Percentiles rank a stretch among this genome's conserved stretches.
Evolutionary conservation across 2,329 filamentous ascomycete genomes (phyloP).

Genomic region (Ophiognomonia clavigignenti-juglandacearum): DNA sequence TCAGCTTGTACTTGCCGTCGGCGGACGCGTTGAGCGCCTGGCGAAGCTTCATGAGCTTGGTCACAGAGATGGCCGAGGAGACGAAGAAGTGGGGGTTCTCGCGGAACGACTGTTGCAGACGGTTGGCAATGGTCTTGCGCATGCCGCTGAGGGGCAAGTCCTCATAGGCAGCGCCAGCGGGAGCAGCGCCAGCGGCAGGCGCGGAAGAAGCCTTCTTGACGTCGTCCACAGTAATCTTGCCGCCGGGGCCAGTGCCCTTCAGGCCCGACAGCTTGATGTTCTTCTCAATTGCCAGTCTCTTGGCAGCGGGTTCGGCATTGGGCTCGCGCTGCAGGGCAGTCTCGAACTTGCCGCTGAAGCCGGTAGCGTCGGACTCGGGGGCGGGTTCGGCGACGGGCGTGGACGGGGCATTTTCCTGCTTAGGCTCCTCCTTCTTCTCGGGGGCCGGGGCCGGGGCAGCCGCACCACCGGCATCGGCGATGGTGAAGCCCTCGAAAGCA

Average conservation of each 20-base stretch:
- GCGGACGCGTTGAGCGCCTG: constrained; percentile 84
- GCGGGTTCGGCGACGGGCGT: constrained; percentile 50
- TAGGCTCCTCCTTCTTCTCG: constrained; percentile 61
- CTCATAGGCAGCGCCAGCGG: constrained; percentile 66
- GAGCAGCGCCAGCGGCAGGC: constrained; percentile 44
- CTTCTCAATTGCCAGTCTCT: constrained; percentile 80
- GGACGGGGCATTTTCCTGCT: constrained; percentile 56
- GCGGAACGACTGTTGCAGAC: constrained; percentile 82
- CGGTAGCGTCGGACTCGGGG: constrained; percentile 59
- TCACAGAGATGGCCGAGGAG: constrained; percentile 82
- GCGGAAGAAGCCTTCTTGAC: constrained; percentile 74
- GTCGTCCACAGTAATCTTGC: constrained; percentile 86
- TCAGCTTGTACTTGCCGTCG: constrained; percentile 96
- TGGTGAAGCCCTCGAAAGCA: constrained; percentile 82
- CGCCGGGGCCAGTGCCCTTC: constrained; percentile 83
- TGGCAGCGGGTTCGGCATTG: constrained; percentile 66
- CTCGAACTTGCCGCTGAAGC: constrained; percentile 73
- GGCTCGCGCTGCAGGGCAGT: constrained; percentile 78
- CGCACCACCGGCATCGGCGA: constrained; percentile 87
- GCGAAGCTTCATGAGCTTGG: constrained; percentile 94
- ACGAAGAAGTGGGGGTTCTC: constrained; percentile 99
- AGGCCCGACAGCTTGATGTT: constrained; percentile 70
- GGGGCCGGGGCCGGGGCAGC: constrained; percentile 57
- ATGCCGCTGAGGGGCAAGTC: constrained; percentile 84
- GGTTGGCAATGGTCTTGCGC: constrained; percentile 95